Conservation (phyloP, 441 rosid species). For the Brassica balearica region DNA sequence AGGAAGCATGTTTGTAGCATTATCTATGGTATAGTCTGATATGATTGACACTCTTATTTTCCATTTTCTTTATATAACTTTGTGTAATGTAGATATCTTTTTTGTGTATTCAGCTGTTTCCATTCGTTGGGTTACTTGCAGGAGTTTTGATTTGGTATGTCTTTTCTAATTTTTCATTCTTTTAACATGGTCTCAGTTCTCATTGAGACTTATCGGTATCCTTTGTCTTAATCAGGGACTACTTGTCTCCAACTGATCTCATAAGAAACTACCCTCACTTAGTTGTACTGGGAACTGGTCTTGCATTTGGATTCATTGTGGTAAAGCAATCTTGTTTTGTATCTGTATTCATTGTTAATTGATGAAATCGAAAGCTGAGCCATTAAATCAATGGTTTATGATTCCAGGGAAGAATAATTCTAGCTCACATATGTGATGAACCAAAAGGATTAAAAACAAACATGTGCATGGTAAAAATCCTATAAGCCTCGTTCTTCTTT, state of each 20-base stretch:
- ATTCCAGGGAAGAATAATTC: slow-evolving; percentile 94
- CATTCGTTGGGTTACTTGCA: slow-evolving; percentile 70
- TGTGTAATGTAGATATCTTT: slow-evolving; percentile 15
- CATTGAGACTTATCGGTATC: slow-evolving; percentile 11
- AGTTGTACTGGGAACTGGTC: slow-evolving; percentile 92
- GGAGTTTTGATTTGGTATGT: slow-evolving; percentile 86
- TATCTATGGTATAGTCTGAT: slow-evolving; percentile 75
- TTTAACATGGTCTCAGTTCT: slow-evolving; percentile 4
- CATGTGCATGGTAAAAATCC: slow-evolving; percentile 84
- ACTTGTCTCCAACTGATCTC: slow-evolving; percentile 82
- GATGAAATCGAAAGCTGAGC: slow-evolving; percentile 19
- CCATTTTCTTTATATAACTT: not conserved
- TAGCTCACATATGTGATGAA: slow-evolving; percentile 98
- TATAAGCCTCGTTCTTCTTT: slow-evolving; percentile 15
- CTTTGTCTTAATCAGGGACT: slow-evolving; percentile 69
- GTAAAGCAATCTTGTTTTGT: slow-evolving; percentile 52
- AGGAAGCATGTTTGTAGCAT: slow-evolving; percentile 83
- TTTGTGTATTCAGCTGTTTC: slow-evolving; percentile 68
- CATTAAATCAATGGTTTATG: slow-evolving; percentile 8
- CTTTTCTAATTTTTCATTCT: not conserved
- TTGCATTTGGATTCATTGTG: slow-evolving; percentile 99
- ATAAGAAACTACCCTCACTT: slow-evolving; percentile 86
- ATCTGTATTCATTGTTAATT: not conserved
- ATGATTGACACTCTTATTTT: not conserved
- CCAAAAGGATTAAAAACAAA: slow-evolving; percentile 97